These are phyloP conservation scores for Actinomucor elegans DNA, from an alignment of 371 early-diverging fungal genomes.

Conservation along the genomic window DNA sequence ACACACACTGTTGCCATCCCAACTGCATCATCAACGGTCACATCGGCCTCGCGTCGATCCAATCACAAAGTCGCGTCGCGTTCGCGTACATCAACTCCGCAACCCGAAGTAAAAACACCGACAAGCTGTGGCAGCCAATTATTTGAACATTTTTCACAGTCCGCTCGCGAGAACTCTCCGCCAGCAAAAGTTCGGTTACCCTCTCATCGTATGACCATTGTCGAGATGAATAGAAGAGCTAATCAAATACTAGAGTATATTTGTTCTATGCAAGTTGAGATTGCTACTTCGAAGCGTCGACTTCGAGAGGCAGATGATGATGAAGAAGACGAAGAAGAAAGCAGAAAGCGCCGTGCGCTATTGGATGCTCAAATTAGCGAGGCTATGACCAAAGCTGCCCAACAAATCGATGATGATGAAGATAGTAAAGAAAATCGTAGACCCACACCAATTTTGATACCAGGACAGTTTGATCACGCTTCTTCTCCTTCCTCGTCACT, in stretches of 20 bases:
- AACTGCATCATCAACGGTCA: background rate
- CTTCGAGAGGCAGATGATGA: constrained; percentile 8
- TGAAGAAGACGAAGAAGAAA: constrained; percentile 15
- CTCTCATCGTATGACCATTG: constrained; percentile 43
- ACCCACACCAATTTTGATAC: constrained; percentile 34
- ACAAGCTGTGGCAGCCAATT: constrained; percentile 3
- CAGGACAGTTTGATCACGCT: constrained; percentile 18
- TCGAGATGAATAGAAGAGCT: constrained; percentile 59
- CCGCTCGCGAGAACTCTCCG: constrained; percentile 25
- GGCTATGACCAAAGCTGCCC: constrained; percentile 13
- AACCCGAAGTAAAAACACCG: constrained; percentile 16
- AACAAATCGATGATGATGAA: background rate
- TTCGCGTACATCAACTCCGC: constrained; percentile 29
- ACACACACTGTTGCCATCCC: background rate
- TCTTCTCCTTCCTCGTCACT: constrained; percentile 28
- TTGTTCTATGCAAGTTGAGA: constrained; percentile 51
- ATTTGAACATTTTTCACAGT: constrained; percentile 18
- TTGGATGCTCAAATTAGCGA: constrained; percentile 19
- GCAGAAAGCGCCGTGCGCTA: constrained; percentile 4
- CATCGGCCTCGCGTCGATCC: constrained; percentile 7
- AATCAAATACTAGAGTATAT: constrained; percentile 60
- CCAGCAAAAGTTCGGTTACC: constrained; percentile 51
- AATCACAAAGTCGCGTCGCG: constrained; percentile 9
- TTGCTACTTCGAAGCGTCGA: constrained; percentile 26
- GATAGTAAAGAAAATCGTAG: constrained; percentile 9